phyloP scores from a whole-genome alignment of 2,329 filamentous ascomycete genomes.

The Pseudonectria foliicola region DNA sequence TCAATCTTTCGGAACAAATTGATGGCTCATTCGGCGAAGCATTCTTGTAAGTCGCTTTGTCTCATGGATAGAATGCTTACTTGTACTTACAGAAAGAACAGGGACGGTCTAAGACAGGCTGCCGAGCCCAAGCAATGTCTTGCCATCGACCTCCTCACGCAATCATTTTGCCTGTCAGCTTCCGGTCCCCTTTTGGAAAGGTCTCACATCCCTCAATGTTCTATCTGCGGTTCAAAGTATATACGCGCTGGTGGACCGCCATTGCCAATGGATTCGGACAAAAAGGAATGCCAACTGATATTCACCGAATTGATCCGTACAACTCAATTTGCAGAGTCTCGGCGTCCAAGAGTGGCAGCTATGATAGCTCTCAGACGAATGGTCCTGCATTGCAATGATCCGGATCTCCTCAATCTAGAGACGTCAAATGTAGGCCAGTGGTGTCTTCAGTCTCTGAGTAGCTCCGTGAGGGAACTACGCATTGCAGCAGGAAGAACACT shows the following conservation, averaged over 20 bases:
- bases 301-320: conserved; percentile 41
- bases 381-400: conserved; percentile 56
- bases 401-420: conserved; percentile 58
- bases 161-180: conserved; percentile 30
- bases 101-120: conserved; percentile 37
- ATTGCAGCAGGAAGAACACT: conserved; percentile 68
- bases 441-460: conserved; percentile 74
- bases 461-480: conserved; percentile 77
- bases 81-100: conserved; percentile 18
- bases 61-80: not conserved
- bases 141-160: conserved; percentile 48
- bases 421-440: conserved; percentile 66
- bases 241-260: conserved; percentile 1
- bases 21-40: conserved; percentile 26
- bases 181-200: not conserved
- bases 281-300: conserved; percentile 34
- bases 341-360: conserved; percentile 58
- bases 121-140: conserved; percentile 44
- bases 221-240: conserved; percentile 17
- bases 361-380: conserved; percentile 67
- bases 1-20: conserved; percentile 22
- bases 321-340: conserved; percentile 43
- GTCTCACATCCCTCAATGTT: conserved; percentile 8
- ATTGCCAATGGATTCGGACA: conserved; percentile 12
- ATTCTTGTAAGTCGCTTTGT: conserved; percentile 38